Percentiles rank a stretch among this genome's conserved stretches.
Conservation (phyloP, 2,329 filamentous ascomycete genomes). For the Cryphonectria parasitica region DNA sequence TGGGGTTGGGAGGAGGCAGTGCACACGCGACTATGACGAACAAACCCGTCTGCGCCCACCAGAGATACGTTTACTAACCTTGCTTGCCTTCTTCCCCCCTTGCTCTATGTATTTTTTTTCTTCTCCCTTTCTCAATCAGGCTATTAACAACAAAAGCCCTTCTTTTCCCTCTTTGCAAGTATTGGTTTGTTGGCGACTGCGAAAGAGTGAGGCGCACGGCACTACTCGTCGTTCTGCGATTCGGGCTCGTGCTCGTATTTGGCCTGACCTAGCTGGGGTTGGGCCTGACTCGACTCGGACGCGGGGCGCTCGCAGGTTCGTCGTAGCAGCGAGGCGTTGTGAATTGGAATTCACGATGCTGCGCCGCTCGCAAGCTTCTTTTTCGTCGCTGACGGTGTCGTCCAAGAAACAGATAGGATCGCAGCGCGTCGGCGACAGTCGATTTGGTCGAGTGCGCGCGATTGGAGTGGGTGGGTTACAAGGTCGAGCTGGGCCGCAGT, state of each 20-base stretch:
- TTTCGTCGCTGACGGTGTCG: not conserved
- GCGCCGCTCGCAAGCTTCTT: not conserved
- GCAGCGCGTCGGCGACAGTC: not conserved
- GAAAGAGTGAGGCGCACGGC: not conserved
- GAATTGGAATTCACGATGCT: not conserved
- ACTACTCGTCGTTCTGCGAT: not conserved
- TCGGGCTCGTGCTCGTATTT: not conserved
- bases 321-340: not conserved
- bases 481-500: not conserved
- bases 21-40: constrained; percentile 6
- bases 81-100: not conserved
- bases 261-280: not conserved
- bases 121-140: not conserved
- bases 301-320: not conserved
- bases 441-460: not conserved
- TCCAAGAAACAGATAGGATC: not conserved
- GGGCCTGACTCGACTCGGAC: not conserved
- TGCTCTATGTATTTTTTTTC: not conserved
- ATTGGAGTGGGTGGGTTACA: not conserved
- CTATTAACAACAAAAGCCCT: too few species aligned
- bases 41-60: not conserved
- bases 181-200: not conserved
- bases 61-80: constrained; percentile 10
- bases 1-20: constrained; percentile 15
- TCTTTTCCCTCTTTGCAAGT: not conserved